Base-by-base conservation (phyloP, 179 eudicot genomes). In the Beta macrorhiza region DNA sequence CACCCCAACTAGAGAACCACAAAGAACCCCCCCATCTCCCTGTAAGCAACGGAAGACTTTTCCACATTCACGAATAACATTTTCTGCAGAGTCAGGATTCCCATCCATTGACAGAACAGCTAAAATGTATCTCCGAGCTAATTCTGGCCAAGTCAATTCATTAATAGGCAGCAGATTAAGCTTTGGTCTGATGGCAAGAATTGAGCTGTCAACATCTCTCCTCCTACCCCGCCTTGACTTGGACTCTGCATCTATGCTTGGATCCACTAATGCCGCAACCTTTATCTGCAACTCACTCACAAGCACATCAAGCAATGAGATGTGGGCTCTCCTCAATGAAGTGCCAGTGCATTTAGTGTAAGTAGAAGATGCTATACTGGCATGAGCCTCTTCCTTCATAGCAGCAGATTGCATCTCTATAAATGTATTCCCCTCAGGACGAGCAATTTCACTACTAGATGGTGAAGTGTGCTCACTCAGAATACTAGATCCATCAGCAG, bases 71-170 rank as follows among this genome's bases (percentile, higher is more conserved):
- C 95, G 91, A 79, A 79, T 83, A 77, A 84, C 89, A 73, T 87
- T 82, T 85, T 96, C 99, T 56, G 90, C 79, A 71, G 93, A 87
- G 70, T 94, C 98, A 79, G 83, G 86, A 77, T 89, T 92, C 80
- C 93, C 97, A 61, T 90, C 98, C 91, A 91, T 86, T 77, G 90
- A 89, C 75, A 90, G 78, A 75, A 90, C 87, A 77, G 94, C 89
- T 81, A 94, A 85, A 72, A 89, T 81, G 75, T 89, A 96, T 83
- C 99, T 86, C 76, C 99, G 92, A 59, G 99, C 96, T 85, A 96
- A 83, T 87, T 96, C 99, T 25, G 91, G 97, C 99, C 99, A 96
- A 59, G 99, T 94, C 79, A 94, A 77, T 56, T 87, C 97, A 90
- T 94, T 96, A 20, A 92, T 88, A 56, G 97, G 94, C 75, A 92